A percentile compares a stretch with the other conserved stretches of the same genome.
Evolutionary conservation across 2,329 filamentous ascomycete genomes (phyloP).

Genomic region (Aspergillus carbonarius): DNA sequence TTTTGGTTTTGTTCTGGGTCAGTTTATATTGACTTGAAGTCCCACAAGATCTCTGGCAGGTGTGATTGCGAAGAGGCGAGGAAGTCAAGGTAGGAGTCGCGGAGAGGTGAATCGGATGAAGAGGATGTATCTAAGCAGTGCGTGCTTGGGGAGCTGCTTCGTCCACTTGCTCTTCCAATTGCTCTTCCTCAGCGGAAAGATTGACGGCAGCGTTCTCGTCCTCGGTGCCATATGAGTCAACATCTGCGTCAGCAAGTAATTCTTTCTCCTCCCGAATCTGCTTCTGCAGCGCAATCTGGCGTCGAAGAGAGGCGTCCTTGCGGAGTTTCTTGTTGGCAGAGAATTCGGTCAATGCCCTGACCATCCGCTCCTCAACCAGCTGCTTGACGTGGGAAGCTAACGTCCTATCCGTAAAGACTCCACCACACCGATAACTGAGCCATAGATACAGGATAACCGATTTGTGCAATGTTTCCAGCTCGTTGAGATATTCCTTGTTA

Average conservation of each 20-base stretch:
- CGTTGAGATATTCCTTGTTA: constrained; percentile 59
- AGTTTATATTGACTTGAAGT: too few species aligned
- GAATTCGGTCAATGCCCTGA: constrained; percentile 60
- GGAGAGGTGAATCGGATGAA: too few species aligned
- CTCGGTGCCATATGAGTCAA: constrained; percentile 8
- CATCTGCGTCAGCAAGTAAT: constrained; percentile 24
- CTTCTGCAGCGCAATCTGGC: constrained; percentile 39
- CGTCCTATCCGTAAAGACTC: constrained; percentile 71
- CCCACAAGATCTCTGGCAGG: too few species aligned
- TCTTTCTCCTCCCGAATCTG: constrained; percentile 31
- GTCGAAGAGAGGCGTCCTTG: constrained; percentile 38
- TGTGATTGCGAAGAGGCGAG: too few species aligned
- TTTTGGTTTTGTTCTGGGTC: too few species aligned
- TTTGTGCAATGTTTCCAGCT: constrained; percentile 77
- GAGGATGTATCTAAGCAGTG: background rate
- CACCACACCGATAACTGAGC: constrained; percentile 85
- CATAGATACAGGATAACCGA: constrained; percentile 83
- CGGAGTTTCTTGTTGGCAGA: constrained; percentile 46
- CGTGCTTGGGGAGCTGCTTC: background rate
- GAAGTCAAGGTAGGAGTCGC: too few species aligned
- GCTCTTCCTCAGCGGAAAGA: constrained; percentile 18
- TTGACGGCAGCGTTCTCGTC: constrained; percentile 12
- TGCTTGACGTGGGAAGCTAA: constrained; percentile 77
- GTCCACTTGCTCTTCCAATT: constrained; percentile 6
- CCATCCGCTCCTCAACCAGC: constrained; percentile 74